Evolutionary conservation across 2,329 filamentous ascomycete genomes (phyloP), one percentile per base, ranked within the genome.

Genomic region (Ascochyta clinopodiicola): DNA sequence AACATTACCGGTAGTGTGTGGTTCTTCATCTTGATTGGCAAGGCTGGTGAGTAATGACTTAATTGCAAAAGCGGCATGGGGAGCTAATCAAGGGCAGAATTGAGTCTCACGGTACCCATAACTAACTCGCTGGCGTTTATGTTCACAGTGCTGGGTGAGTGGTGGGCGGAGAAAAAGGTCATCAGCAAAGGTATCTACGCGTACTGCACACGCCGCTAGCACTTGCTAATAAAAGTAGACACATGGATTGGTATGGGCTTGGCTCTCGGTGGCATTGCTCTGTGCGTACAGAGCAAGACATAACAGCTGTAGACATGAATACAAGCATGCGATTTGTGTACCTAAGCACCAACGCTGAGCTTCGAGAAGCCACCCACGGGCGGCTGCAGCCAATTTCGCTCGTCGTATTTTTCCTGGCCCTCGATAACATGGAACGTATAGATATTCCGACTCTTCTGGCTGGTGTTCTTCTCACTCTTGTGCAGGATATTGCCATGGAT

Each of bases 381-480:
- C 54, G 93, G 92, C 79, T 97, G 94, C 74, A 99, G 77, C 95
- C 95, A 98, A 77, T 99, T 99, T 77, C 83, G 83, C 77, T 84
- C 84, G 76, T 98, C 95, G 75, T 98, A 99, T 50, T 79, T 80
- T 38, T 87, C 80, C 19, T 89, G 84, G 0, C 89, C 90, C 78
- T 98, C 95, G 69, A 98, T 98, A 54, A 96, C 86, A 79, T 99
- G 95, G 75, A 98, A 99, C 0, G 95, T 98, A 77, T 98, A 99
- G 49, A 97, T 96, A 72, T 95, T 96, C 63, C 94, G 83, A 21
- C 93, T 92, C 81, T 91, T 94, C 61, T 83, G 78, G 73, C 93
- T 96, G 51, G 85, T 83, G 74, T 99, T 99, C 82, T 85, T 91
- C 84, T 96, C 92, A 73, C 93, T 97, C 85, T 96, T 96, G 78